phyloP scores from a whole-genome alignment of 2,329 filamentous ascomycete genomes.

The Neoascochyta sp. region DNA sequence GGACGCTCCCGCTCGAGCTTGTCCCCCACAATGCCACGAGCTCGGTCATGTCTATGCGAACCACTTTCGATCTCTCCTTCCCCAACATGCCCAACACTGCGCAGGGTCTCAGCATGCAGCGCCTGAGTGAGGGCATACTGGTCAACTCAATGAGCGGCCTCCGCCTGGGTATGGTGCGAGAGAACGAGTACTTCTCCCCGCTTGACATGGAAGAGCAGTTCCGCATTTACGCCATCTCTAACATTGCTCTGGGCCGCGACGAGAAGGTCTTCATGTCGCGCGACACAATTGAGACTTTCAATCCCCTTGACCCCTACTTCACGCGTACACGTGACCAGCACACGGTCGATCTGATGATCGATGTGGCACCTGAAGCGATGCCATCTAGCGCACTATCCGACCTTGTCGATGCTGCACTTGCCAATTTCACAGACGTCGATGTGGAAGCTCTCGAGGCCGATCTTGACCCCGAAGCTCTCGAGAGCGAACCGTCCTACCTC shows the following conservation, averaged over 20 bases:
- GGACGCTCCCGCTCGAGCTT: conserved; percentile 77
- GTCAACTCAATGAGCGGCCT: conserved; percentile 60
- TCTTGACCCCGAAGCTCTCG: conserved; percentile 21
- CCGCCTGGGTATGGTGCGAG: conserved; percentile 64
- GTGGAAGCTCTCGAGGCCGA: conserved; percentile 21
- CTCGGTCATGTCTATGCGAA: conserved; percentile 64
- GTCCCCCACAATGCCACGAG: conserved; percentile 77
- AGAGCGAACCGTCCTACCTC: conserved; percentile 29
- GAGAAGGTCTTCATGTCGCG: conserved; percentile 80
- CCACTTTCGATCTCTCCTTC: conserved; percentile 68
- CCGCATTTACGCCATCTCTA: conserved; percentile 76
- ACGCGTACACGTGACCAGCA: conserved; percentile 69
- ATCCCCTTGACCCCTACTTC: conserved; percentile 79
- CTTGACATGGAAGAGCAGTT: conserved; percentile 49
- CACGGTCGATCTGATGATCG: conserved; percentile 70
- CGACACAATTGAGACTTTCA: conserved; percentile 63
- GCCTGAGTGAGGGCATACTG: conserved; percentile 57
- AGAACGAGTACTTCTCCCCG: conserved; percentile 46
- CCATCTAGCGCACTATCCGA: conserved; percentile 16
- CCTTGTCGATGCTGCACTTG: conserved; percentile 20
- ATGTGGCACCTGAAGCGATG: conserved; percentile 37
- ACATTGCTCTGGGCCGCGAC: conserved; percentile 76
- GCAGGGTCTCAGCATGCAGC: conserved; percentile 51
- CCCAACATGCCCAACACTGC: conserved; percentile 53
- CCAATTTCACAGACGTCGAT: conserved; percentile 24